phyloP scores from a whole-genome alignment of 352 stramenopile species.

The Pythium guiyangense region DNA sequence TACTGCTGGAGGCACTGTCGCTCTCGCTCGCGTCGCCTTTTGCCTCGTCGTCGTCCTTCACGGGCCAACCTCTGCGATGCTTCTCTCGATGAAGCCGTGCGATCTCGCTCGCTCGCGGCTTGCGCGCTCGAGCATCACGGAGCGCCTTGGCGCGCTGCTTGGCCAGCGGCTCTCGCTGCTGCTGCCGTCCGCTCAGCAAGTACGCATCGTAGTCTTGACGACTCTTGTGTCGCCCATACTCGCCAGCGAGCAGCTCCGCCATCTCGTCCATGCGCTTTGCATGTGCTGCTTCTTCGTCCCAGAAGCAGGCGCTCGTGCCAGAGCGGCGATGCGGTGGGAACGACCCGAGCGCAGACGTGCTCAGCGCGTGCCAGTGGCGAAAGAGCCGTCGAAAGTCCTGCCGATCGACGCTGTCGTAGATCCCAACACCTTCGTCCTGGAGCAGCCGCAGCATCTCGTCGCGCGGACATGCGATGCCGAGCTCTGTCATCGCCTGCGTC shows the following conservation, averaged over 20 bases:
- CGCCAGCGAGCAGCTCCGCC: slow-evolving; percentile 15
- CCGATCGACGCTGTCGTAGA: slow-evolving; percentile 29
- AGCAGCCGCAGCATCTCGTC: slow-evolving; percentile 62
- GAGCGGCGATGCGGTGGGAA: slow-evolving; percentile 2
- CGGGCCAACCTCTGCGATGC: background rate
- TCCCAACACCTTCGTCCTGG: slow-evolving; percentile 34
- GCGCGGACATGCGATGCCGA: slow-evolving; percentile 51
- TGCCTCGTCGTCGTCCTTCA: slow-evolving; percentile 1
- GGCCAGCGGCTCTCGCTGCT: slow-evolving; percentile 1
- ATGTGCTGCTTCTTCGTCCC: slow-evolving; percentile 9
- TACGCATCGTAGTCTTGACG: slow-evolving; percentile 52
- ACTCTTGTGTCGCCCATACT: slow-evolving; percentile 27
- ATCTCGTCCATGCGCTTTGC: slow-evolving; percentile 12
- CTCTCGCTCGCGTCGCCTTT: slow-evolving; percentile 7
- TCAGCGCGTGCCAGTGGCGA: slow-evolving; percentile 32
- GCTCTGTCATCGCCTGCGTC: slow-evolving; percentile 63
- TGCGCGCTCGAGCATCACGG: background rate
- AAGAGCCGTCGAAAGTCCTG: slow-evolving; percentile 33
- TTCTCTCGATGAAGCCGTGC: slow-evolving; percentile 2
- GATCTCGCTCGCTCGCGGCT: slow-evolving; percentile 10
- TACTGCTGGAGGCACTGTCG: background rate
- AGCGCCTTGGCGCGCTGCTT: background rate
- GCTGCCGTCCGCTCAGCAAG: slow-evolving; percentile 13
- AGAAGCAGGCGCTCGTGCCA: background rate
- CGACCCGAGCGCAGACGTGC: background rate